Evolutionary conservation across 2,329 filamentous ascomycete species (phyloP).

Genomic region (Aciculosporium take): DNA sequence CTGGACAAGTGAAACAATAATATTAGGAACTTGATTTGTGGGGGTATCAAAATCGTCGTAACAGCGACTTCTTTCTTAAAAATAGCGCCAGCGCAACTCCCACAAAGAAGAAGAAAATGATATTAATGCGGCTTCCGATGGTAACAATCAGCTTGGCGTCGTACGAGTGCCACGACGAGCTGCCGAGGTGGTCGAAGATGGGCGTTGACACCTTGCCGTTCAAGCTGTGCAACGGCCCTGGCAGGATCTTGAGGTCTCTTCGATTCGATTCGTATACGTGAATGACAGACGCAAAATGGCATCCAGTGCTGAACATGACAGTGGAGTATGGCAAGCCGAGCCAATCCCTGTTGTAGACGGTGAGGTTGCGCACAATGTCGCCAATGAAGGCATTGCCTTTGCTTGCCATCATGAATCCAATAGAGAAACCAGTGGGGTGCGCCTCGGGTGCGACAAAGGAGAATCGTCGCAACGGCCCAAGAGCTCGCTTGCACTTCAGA

Average conservation of each 20-base stretch:
- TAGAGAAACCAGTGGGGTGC: slow-evolving; percentile 25
- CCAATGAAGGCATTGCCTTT: slow-evolving; percentile 20
- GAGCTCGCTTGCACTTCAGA: slow-evolving; percentile 22
- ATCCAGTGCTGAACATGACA: slow-evolving; percentile 29
- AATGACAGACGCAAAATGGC: slow-evolving; percentile 27
- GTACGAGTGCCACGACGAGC: slow-evolving; percentile 27
- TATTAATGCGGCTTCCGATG: slow-evolving; percentile 7
- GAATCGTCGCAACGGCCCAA: slow-evolving; percentile 26
- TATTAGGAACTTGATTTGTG: background rate
- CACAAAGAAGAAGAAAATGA: slow-evolving; percentile 10
- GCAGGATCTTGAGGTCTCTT: slow-evolving; percentile 20
- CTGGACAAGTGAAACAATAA: background rate
- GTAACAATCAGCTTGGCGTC: slow-evolving; percentile 16
- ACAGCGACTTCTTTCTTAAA: slow-evolving; percentile 8
- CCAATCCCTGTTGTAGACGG: slow-evolving; percentile 23
- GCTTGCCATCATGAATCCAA: slow-evolving; percentile 27
- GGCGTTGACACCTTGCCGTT: slow-evolving; percentile 25
- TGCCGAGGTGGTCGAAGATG: slow-evolving; percentile 26
- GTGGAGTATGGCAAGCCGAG: slow-evolving; percentile 24
- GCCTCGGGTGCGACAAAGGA: slow-evolving; percentile 26
- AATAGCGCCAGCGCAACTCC: slow-evolving; percentile 10
- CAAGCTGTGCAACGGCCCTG: slow-evolving; percentile 23
- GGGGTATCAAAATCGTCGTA: slow-evolving; percentile 8
- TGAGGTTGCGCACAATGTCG: slow-evolving; percentile 19
- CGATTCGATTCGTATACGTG: slow-evolving; percentile 21